A percentile compares a stretch with the other conserved stretches of the same genome.
Evolutionary conservation across 1,284 basidiomycete genomes (phyloP).

Genomic region (Ustilago lituana): DNA sequence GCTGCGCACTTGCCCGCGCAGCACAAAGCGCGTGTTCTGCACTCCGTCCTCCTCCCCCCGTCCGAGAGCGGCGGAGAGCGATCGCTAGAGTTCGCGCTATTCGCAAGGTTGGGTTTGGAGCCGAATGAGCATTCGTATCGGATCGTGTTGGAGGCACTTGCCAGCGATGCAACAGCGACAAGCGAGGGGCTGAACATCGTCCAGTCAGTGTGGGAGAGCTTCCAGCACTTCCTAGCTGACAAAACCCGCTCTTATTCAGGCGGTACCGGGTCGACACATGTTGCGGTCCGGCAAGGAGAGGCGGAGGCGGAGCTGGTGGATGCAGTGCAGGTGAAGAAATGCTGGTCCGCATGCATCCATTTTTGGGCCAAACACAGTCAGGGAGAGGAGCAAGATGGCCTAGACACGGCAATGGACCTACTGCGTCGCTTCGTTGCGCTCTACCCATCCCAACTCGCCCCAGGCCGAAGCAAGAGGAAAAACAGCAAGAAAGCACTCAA

Average conservation of each 20-base stretch:
- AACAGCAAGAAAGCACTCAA: background rate
- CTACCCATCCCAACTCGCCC: constrained; percentile 27
- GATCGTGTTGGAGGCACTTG: constrained; percentile 43
- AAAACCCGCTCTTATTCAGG: background rate
- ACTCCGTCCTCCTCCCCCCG: background rate
- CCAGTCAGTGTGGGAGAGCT: constrained; percentile 40
- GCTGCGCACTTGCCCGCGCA: constrained; percentile 64
- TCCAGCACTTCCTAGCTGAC: constrained; percentile 1
- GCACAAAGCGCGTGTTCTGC: constrained; percentile 2
- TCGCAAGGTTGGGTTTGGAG: constrained; percentile 29
- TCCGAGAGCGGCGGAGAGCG: background rate
- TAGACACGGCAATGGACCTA: constrained; percentile 12
- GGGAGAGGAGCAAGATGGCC: background rate
- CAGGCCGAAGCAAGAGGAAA: background rate
- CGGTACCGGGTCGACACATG: background rate
- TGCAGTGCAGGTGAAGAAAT: constrained; percentile 24
- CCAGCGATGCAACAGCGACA: background rate
- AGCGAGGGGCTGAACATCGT: constrained; percentile 15
- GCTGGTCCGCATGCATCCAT: constrained; percentile 50
- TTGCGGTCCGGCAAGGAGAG: background rate
- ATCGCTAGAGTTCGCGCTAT: constrained; percentile 34
- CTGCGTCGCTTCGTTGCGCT: constrained; percentile 10
- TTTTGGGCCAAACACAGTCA: constrained; percentile 28
- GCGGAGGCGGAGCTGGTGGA: constrained; percentile 6
- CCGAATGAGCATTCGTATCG: constrained; percentile 53